phyloP scores from a whole-genome alignment of 2,329 filamentous ascomycete genomes.

The Zasmidium citrigriseum region DNA sequence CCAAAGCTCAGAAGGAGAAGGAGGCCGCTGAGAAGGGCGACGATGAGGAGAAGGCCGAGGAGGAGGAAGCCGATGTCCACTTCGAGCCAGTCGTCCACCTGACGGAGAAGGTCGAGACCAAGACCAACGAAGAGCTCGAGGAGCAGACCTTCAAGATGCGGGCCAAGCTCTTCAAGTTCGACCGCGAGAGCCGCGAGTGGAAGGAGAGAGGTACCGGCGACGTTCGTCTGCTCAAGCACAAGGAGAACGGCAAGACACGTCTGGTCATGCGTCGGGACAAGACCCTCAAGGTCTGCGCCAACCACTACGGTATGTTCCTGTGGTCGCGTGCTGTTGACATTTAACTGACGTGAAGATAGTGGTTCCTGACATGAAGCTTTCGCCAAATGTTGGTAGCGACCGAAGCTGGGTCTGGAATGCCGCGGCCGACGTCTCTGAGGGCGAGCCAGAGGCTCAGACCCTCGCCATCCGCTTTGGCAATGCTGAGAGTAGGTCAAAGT shows the following conservation, averaged over 20 bases:
- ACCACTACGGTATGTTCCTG: slow-evolving; percentile 85
- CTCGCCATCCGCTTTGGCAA: slow-evolving; percentile 97
- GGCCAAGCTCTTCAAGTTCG: slow-evolving; percentile 98
- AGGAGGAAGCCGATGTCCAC: slow-evolving; percentile 82
- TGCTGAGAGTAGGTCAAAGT: slow-evolving; percentile 75
- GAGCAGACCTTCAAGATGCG: slow-evolving; percentile 99
- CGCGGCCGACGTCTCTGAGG: slow-evolving; percentile 95
- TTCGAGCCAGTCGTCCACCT: slow-evolving; percentile 96
- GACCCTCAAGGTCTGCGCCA: slow-evolving; percentile 99
- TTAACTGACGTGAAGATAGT: slow-evolving; percentile 55
- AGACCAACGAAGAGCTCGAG: slow-evolving; percentile 98
- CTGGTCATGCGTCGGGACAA: slow-evolving; percentile 99
- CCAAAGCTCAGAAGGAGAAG: slow-evolving; percentile 65
- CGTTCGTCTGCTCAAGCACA: slow-evolving; percentile 95
- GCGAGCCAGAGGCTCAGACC: slow-evolving; percentile 92
- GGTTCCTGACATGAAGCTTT: slow-evolving; percentile 98
- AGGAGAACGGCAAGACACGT: slow-evolving; percentile 96
- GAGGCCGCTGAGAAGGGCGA: slow-evolving; percentile 49
- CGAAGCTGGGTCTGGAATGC: slow-evolving; percentile 99
- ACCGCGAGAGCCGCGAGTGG: slow-evolving; percentile 90
- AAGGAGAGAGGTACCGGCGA: slow-evolving; percentile 99
- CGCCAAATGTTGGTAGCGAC: slow-evolving; percentile 95
- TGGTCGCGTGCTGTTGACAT: slow-evolving; percentile 19
- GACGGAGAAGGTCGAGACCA: slow-evolving; percentile 94
- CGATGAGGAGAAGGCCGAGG: slow-evolving; percentile 38